Percentiles rank a stretch among this genome's conserved stretches.
Evolutionary conservation across 345 rosid species (phyloP).

Genomic region (Hypericum androsaemum): DNA sequence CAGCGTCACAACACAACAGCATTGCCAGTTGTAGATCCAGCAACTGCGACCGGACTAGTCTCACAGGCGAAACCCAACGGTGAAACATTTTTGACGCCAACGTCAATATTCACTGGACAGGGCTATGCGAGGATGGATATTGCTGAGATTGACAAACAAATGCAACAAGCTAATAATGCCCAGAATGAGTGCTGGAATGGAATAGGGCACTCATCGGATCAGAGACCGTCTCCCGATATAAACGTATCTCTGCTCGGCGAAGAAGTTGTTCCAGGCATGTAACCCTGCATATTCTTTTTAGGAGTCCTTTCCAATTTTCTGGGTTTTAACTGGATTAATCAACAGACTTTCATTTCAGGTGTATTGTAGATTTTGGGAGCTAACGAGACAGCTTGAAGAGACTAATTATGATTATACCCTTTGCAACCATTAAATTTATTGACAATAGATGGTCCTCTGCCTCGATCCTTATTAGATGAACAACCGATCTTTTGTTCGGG

Average conservation of each 20-base stretch:
- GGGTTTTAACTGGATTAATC: too few relatives aligned
- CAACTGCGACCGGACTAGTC: constrained; percentile 17
- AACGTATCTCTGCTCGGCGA: constrained; percentile 34
- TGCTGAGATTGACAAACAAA: constrained; percentile 6
- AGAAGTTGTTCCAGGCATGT: constrained; percentile 20
- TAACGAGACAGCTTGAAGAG: too few relatives aligned
- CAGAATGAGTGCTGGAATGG: constrained; percentile 22
- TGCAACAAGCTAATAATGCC: constrained; percentile 4
- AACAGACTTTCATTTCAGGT: too few relatives aligned
- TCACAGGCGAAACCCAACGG: constrained; percentile 28
- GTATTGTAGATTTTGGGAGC: too few relatives aligned
- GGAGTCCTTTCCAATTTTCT: too few relatives aligned
- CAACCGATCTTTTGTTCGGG: too few relatives aligned
- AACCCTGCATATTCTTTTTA: too few relatives aligned
- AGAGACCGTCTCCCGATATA: constrained; percentile 40
- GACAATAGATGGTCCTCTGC: too few relatives aligned
- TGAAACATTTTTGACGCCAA: constrained; percentile 8
- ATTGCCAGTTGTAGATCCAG: constrained; percentile 4
- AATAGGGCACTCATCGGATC: constrained; percentile 19
- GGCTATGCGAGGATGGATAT: constrained; percentile 14
- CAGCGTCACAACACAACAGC: constrained; percentile 13
- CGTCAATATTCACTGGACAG: constrained; percentile 7
- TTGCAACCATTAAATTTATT: too few relatives aligned
- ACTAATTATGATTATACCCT: too few relatives aligned
- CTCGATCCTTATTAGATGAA: too few relatives aligned